Conservation (phyloP, 495 filamentous ascomycete genomes). For the Amorphotheca resinae region DNA sequence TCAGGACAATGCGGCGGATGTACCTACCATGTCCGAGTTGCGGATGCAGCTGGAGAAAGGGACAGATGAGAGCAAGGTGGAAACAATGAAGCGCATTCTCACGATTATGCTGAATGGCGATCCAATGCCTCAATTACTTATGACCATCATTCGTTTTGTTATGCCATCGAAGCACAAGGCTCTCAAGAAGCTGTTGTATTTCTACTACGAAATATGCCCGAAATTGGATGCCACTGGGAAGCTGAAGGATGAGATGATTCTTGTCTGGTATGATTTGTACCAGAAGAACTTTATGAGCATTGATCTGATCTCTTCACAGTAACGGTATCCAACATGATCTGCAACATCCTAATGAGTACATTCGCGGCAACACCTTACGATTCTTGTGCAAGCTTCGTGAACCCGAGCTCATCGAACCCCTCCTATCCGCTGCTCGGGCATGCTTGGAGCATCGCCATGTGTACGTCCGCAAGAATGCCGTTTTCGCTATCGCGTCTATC, state of each 20-base stretch:
- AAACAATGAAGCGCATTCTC: slow-evolving; percentile 96
- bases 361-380: slow-evolving; percentile 89
- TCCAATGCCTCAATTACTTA: slow-evolving; percentile 85
- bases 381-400: slow-evolving; percentile 96
- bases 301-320: slow-evolving; percentile 31
- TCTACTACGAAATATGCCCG: slow-evolving; percentile 98
- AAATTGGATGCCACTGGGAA: slow-evolving; percentile 86
- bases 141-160: slow-evolving; percentile 99
- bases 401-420: slow-evolving; percentile 88
- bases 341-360: slow-evolving; percentile 96
- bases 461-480: slow-evolving; percentile 96
- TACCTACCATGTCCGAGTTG: slow-evolving; percentile 80
- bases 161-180: slow-evolving; percentile 95
- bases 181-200: slow-evolving; percentile 97
- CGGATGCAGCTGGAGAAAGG: slow-evolving; percentile 94
- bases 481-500: slow-evolving; percentile 88
- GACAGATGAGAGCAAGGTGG: slow-evolving; percentile 89
- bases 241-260: slow-evolving; percentile 97
- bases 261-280: slow-evolving; percentile 68
- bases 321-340: slow-evolving; percentile 97
- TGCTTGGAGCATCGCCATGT: slow-evolving; percentile 94
- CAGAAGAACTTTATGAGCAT: neutral
- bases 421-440: slow-evolving; percentile 78
- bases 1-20: slow-evolving; percentile 86
- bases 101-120: slow-evolving; percentile 98